A percentile compares a stretch with the other conserved stretches of the same genome.
These are phyloP conservation scores for Blastobotrys muscicola DNA, from an alignment of 805 yeast genomes.

Conservation along the genomic window DNA sequence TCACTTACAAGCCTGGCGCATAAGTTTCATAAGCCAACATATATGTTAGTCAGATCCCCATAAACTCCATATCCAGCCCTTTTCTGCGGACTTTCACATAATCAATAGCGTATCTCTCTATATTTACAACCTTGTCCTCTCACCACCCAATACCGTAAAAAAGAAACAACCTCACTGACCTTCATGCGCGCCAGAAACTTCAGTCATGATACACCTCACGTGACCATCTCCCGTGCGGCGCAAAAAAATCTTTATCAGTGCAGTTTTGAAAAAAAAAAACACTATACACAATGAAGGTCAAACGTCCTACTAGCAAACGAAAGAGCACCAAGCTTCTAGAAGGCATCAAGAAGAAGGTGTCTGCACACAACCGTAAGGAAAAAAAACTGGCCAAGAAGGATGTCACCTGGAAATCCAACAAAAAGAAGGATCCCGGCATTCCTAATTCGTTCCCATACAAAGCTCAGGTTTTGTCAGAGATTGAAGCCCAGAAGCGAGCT, in stretches of 20 bases:
- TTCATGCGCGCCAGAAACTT: not conserved
- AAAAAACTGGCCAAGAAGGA: conserved; percentile 78
- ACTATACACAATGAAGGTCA: conserved; percentile 1
- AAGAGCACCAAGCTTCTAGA: conserved; percentile 87
- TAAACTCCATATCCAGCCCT: too few relatives aligned
- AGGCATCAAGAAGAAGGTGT: conserved; percentile 92
- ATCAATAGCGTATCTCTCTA: too few relatives aligned
- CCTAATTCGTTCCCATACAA: conserved; percentile 94
- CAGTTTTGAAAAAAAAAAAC: too few relatives aligned
- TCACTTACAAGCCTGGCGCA: too few relatives aligned
- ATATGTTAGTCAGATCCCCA: too few relatives aligned
- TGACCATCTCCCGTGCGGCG: not conserved
- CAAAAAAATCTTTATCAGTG: not conserved
- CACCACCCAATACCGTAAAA: too few relatives aligned
- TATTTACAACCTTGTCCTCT: too few relatives aligned
- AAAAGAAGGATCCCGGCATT: conserved; percentile 85
- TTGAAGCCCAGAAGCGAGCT: conserved; percentile 41
- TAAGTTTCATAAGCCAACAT: too few relatives aligned
- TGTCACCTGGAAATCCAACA: conserved; percentile 83
- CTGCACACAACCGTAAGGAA: conserved; percentile 84
- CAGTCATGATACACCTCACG: not conserved
- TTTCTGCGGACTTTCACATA: too few relatives aligned
- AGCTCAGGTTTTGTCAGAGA: conserved; percentile 56
- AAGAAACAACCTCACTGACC: too few relatives aligned
- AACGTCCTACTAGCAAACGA: conserved; percentile 52